Percentiles rank a stretch among this genome's conserved stretches.
Conservation (phyloP, 2,329 filamentous ascomycete species). For the Paracoccidioides lutzii region DNA sequence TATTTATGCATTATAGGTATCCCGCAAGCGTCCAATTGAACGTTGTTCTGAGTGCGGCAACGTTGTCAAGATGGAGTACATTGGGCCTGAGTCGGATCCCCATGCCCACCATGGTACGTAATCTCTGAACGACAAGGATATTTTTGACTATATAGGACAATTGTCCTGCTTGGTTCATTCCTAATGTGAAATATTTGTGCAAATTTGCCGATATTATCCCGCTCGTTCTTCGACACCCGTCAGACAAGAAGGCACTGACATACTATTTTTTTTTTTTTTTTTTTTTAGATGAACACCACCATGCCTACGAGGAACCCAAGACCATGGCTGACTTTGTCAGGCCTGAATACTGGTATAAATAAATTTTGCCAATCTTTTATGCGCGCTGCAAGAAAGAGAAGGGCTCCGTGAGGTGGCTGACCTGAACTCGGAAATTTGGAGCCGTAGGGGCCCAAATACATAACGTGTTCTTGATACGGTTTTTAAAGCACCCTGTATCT, state of each 20-base stretch:
- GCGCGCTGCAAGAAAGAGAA: not conserved
- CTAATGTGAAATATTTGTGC: not conserved
- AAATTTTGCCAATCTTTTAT: slow-evolving; percentile 15
- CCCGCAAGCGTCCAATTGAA: slow-evolving; percentile 79
- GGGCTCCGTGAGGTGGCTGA: not conserved
- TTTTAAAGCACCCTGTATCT: not conserved
- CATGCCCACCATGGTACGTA: slow-evolving; percentile 38
- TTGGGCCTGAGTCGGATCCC: slow-evolving; percentile 64
- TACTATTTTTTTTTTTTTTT: slow-evolving; percentile 2
- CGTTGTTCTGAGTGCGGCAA: slow-evolving; percentile 94
- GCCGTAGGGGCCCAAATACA: not conserved
- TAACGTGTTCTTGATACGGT: not conserved
- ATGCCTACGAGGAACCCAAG: slow-evolving; percentile 63
- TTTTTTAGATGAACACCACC: slow-evolving; percentile 28
- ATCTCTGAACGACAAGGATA: not conserved
- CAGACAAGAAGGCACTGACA: slow-evolving; percentile 4
- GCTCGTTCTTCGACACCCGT: not conserved
- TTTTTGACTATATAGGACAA: no score
- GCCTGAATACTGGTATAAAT: slow-evolving; percentile 76
- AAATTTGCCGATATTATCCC: not conserved
- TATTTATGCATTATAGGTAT: slow-evolving; percentile 39
- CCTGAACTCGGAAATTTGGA: not conserved
- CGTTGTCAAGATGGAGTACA: slow-evolving; percentile 96
- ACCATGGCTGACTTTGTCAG: slow-evolving; percentile 93
- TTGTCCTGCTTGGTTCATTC: not conserved